Conservation (phyloP, 305 asterid genomes). For the Solanum aculeatissimum region DNA sequence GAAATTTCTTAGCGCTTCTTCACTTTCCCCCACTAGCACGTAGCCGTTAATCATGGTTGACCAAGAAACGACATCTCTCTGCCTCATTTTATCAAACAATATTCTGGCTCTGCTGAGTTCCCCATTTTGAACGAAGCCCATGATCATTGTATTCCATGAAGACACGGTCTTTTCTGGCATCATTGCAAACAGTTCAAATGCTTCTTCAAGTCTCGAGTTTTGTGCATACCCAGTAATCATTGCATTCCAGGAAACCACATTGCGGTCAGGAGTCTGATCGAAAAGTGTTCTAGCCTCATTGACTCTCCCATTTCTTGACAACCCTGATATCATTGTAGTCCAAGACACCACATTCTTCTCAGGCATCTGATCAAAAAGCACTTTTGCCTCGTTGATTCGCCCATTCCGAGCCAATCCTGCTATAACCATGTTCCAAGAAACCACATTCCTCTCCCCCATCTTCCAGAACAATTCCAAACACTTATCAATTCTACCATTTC, state of each 20-base stretch:
- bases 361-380: conserved; percentile 28
- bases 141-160: conserved; percentile 37
- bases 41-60: conserved; percentile 41
- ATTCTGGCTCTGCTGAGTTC: conserved; percentile 22
- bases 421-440: conserved; percentile 40
- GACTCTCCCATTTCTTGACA: conserved; percentile 22
- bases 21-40: conserved; percentile 20
- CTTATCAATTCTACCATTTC: conserved; percentile 20
- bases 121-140: conserved; percentile 30
- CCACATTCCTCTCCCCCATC: conserved; percentile 35
- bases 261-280: conserved; percentile 28
- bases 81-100: conserved; percentile 36
- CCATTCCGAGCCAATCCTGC: conserved; percentile 34
- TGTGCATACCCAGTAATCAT: conserved; percentile 34
- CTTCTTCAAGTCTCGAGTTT: conserved; percentile 21
- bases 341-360: conserved; percentile 34
- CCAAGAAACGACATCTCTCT: conserved; percentile 46
- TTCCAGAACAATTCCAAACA: conserved; percentile 29
- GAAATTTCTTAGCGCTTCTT: conserved; percentile 38
- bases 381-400: conserved; percentile 29
- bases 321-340: conserved; percentile 42
- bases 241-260: conserved; percentile 47
- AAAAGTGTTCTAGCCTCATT: conserved; percentile 43
- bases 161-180: conserved; percentile 23
- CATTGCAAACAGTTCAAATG: conserved; percentile 17